Base-by-base conservation (phyloP, 2,329 filamentous ascomycete species). In the Talaromyces sp. region DNA sequence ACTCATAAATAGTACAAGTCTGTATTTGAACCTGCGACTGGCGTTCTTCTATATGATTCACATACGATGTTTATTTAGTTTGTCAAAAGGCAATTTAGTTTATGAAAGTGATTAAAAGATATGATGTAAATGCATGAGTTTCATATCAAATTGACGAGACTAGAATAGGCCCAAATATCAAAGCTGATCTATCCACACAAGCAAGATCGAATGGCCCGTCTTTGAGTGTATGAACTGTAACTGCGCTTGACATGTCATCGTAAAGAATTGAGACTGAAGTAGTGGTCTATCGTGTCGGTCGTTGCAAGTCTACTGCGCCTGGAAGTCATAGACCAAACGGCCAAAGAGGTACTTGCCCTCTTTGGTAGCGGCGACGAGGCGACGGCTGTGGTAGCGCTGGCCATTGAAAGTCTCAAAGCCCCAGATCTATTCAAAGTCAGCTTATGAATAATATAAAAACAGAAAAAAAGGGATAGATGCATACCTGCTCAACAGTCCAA, bases 401-500 rank as follows among this genome's bases (percentile, higher is more conserved):
- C 78, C 80, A 29, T 80, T 68, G 66, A 82, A 68, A 15, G 72
- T 71, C 67, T 82, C 79, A 63, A 82, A 82, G 13, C 80, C 80
- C 81, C 81, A 83, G 67, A 80, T 73, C 78, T 82, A 69, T 36
- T 47, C 3, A 7, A 17, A 10, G 8, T 59, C 27, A 59, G 34
- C n/a, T n/a, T n/a, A n/a, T n/a, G n/a, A n/a, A n/a, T n/a, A n/a
- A n/a, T n/a, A n/a, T n/a, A n/a, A 15, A 7, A 29, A 10, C 29
- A 29, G 6, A 3, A 2, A 22, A 7, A 4, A 29, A 11, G 5
- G 15, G 3, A 22, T n/a, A 10, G 27, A 67, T 60, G 70, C 72
- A 60, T 70, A 81, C 79, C 79, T 87, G 85, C 68, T 81, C 77
- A 3, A 84, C 86, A 34, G 77, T 83, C 86, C 87, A 89, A 29